Base-by-base conservation (phyloP, 176 grass and related monocot genomes). In the Eremochloa ophiuroides region DNA sequence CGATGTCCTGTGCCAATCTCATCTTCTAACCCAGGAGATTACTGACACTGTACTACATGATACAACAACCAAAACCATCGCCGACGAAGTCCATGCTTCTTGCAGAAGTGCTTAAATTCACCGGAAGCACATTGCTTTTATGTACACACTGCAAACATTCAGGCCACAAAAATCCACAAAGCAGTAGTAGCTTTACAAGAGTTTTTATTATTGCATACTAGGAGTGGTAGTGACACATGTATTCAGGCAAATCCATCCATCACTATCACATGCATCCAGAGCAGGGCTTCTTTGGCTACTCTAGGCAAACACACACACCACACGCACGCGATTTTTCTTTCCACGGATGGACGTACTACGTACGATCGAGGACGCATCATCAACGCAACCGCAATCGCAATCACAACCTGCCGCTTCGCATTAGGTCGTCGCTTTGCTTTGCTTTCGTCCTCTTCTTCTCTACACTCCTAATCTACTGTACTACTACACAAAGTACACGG, bases 331-430 rank as follows among this genome's bases (percentile, higher is more conserved):
- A 59, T 4, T 58, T 23, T 20, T 3, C 2, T n/a, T 25, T 58
- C 15, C 18, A 1, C 23, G 23, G 55, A 59, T 59, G 55, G n/a
- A 26, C n/a, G 55, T n/a, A n/a, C n/a, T n/a, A 35, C 34, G 33
- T 3, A 34, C 33, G 34, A 26, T 59, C n/a, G n/a, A 26, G 29
- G 74, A 85, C 23, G 10, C 43, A 40, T 6, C 0, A 5, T n/a
- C 0, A 5, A 62, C 10, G 8, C 25, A 61, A n/a, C n/a, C 23
- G 25, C 58, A 27, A 62, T 27, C 60, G 27, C 10, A 14, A 62
- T 15, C 83, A 86, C 86, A 84, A 50, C 88, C 88, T 86, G 79
- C 83, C 61, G 88, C 88, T 90, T 90, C 83, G 88, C 88, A 53
- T 90, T 73, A 90, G 88, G 83, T n/a, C 44, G 78, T 74, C 33